Conservation (phyloP, 352 stramenopile genomes). For the Blastocystis sp. region DNA sequence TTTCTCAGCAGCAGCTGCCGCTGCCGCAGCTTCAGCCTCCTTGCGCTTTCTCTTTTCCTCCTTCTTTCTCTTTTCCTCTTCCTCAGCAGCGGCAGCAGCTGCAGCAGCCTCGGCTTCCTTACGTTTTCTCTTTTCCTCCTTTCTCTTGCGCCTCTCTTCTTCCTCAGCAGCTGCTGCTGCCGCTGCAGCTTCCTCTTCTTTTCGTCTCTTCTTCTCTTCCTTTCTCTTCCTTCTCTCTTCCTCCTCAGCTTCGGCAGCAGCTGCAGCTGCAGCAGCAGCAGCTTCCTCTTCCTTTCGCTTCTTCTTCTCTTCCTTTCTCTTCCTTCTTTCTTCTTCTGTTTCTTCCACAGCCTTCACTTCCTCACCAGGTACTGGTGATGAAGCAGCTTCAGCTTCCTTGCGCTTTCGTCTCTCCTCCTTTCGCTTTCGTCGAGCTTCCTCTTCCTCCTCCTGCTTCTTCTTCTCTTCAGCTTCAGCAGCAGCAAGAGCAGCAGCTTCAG, state of each 20-base stretch:
- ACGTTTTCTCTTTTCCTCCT: slow-evolving; percentile 41
- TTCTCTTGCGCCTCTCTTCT: slow-evolving; percentile 27
- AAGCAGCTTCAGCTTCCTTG: background rate
- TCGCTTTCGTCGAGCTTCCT: background rate
- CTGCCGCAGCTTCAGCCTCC: background rate
- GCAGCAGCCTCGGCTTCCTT: slow-evolving; percentile 34
- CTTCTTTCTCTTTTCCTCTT: background rate
- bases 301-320: background rate
- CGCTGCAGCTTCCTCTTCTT: background rate
- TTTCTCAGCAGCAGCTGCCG: background rate
- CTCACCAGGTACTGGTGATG: background rate
- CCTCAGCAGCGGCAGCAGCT: slow-evolving; percentile 8
- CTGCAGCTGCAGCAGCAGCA: background rate
- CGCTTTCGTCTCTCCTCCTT: background rate
- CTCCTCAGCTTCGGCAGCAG: background rate
- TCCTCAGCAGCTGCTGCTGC: background rate
- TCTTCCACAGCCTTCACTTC: background rate
- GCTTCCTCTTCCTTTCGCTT: background rate
- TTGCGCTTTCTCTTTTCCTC: slow-evolving; percentile 6
- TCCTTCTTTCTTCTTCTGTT: background rate
- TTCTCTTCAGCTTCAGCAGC: background rate
- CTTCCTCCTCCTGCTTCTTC: slow-evolving; percentile 9
- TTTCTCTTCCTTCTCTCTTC: slow-evolving; percentile 34
- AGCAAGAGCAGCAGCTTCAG: background rate
- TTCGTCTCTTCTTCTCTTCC: background rate